These are phyloP conservation scores for Aphanomyces stellatus DNA, from an alignment of 352 stramenopile genomes.

Conservation along the genomic window DNA sequence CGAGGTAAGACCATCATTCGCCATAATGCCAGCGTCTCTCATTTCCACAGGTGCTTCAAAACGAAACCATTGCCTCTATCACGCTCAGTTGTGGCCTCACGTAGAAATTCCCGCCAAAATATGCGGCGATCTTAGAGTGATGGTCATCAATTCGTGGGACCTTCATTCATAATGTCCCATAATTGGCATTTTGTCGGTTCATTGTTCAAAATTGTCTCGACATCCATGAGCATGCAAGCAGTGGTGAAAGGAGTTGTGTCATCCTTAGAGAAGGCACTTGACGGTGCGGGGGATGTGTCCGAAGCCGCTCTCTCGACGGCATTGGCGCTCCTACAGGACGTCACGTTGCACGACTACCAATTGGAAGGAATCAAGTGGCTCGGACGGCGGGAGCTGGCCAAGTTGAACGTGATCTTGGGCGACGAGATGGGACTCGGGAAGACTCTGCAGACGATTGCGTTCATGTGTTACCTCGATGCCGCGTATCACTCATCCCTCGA, in stretches of 20 bases:
- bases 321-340: conserved; percentile 34
- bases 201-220: too few species aligned
- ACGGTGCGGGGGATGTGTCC: conserved; percentile 17
- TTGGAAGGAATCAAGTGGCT: conserved; percentile 55
- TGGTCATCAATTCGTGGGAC: too few species aligned
- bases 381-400: conserved; percentile 45
- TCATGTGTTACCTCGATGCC: conserved; percentile 27
- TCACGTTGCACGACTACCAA: conserved; percentile 64
- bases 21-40: too few species aligned
- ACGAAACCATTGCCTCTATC: background rate
- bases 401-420: conserved; percentile 61
- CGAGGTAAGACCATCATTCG: conserved; percentile 23
- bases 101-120: too few species aligned
- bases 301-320: conserved; percentile 24
- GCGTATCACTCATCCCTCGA: background rate
- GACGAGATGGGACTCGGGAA: conserved; percentile 82
- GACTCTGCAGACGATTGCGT: conserved; percentile 69
- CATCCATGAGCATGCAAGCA: too few species aligned
- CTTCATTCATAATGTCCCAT: too few species aligned
- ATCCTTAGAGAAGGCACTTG: background rate
- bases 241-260: background rate
- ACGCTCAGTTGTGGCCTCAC: background rate
- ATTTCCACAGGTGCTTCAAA: background rate
- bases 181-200: too few species aligned
- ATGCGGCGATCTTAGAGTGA: too few species aligned